Conservation (phyloP, 179 eudicot genomes). For the Beta lomatogona region DNA sequence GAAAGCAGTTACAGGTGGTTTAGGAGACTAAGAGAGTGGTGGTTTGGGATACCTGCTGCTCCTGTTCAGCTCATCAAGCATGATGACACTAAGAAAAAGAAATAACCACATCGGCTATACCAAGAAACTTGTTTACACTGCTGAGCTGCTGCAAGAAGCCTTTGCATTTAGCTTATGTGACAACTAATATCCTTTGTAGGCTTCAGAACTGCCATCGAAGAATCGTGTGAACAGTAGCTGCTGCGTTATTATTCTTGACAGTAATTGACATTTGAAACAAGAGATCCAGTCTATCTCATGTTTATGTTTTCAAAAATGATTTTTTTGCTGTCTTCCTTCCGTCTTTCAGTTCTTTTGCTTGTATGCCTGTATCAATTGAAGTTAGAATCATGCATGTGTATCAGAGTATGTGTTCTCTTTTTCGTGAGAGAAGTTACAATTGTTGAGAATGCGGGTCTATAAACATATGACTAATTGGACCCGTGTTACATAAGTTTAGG, state of each 20-base stretch:
- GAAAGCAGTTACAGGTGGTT: slow-evolving; percentile 56
- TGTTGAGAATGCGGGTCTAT: no score
- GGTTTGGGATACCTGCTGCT: slow-evolving; percentile 91
- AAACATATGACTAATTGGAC: no score
- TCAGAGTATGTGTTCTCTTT: no score
- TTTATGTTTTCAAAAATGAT: not conserved
- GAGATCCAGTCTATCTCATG: not conserved
- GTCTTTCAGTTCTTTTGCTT: no score
- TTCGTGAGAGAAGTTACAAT: no score
- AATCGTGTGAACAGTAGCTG: not conserved
- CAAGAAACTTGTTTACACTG: not conserved
- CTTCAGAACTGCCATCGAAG: not conserved
- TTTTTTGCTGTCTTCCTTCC: not conserved
- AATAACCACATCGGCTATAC: slow-evolving; percentile 27
- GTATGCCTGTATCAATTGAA: no score
- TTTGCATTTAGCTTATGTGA: not conserved
- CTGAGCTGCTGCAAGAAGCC: slow-evolving; percentile 3
- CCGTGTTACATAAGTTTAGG: no score
- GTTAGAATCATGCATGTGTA: no score
- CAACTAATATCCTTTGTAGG: not conserved
- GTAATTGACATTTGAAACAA: not conserved
- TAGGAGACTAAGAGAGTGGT: slow-evolving; percentile 84
- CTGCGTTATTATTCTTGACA: not conserved
- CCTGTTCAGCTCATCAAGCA: slow-evolving; percentile 72
- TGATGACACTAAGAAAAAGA: slow-evolving; percentile 69